These are phyloP conservation scores for Xanthoconium separans DNA, from an alignment of 1,284 basidiomycete species.

Conservation along the genomic window DNA sequence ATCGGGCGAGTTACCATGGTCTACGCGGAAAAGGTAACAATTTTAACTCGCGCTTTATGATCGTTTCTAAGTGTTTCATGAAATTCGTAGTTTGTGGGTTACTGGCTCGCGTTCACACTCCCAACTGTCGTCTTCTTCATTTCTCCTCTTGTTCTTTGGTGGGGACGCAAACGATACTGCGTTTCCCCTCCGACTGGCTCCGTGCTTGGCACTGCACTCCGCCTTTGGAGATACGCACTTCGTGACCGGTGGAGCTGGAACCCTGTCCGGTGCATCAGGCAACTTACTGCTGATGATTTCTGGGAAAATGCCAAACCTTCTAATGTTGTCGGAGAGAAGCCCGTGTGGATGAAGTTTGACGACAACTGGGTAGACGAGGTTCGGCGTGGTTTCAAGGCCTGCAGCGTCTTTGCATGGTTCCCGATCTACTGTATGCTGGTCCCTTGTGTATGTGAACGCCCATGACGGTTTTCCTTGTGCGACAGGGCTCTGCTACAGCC, in stretches of 20 bases:
- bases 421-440: constrained; percentile 63
- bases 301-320: constrained; percentile 82
- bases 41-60: neutral
- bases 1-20: constrained; percentile 71
- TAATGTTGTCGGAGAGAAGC: constrained; percentile 41
- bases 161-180: constrained; percentile 66
- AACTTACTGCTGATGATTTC: constrained; percentile 62
- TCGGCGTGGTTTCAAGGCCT: constrained; percentile 80
- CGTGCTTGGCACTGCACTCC: constrained; percentile 56
- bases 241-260: constrained; percentile 59
- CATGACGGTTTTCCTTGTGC: constrained; percentile 2
- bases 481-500: constrained; percentile 75
- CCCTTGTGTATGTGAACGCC: neutral
- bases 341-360: constrained; percentile 73
- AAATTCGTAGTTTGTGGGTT: constrained; percentile 58
- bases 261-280: constrained; percentile 46
- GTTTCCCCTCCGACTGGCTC: constrained; percentile 77
- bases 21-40: constrained; percentile 64
- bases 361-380: constrained; percentile 85
- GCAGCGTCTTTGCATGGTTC: constrained; percentile 78
- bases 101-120: constrained; percentile 68
- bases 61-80: constrained; percentile 1
- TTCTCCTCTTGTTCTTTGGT: constrained; percentile 68
- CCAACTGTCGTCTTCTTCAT: constrained; percentile 69
- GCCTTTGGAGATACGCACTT: constrained; percentile 50